These are phyloP conservation scores for Aurifilum marmelostoma DNA, from an alignment of 2,329 filamentous ascomycete species.

Conservation along the genomic window DNA sequence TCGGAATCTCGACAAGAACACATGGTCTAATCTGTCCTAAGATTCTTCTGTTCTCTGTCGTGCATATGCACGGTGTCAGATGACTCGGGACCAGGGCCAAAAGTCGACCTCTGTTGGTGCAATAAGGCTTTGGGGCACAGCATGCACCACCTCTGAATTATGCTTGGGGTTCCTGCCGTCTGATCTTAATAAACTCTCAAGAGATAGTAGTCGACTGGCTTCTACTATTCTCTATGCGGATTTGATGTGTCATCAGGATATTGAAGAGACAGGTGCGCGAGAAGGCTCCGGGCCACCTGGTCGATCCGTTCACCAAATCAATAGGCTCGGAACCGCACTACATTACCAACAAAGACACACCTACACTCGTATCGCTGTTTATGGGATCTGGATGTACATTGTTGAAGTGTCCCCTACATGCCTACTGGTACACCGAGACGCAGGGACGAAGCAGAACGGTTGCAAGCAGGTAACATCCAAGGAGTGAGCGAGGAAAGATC, in stretches of 20 bases:
- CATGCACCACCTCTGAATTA: background rate
- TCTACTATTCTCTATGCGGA: background rate
- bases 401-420: background rate
- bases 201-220: background rate
- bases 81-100: background rate
- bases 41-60: too few relatives aligned
- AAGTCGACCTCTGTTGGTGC: background rate
- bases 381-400: background rate
- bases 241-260: background rate
- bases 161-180: background rate
- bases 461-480: background rate
- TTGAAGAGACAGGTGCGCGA: background rate
- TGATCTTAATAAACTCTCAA: background rate
- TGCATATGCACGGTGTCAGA: constrained; percentile 2
- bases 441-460: background rate
- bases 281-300: background rate
- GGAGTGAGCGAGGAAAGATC: background rate
- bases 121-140: background rate
- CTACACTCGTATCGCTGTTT: background rate
- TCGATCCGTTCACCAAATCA: background rate
- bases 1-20: too few relatives aligned
- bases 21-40: too few relatives aligned
- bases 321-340: background rate
- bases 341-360: background rate
- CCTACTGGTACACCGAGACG: background rate